Conservation (phyloP, 306 rosid species). For the Casuarina glauca region DNA sequence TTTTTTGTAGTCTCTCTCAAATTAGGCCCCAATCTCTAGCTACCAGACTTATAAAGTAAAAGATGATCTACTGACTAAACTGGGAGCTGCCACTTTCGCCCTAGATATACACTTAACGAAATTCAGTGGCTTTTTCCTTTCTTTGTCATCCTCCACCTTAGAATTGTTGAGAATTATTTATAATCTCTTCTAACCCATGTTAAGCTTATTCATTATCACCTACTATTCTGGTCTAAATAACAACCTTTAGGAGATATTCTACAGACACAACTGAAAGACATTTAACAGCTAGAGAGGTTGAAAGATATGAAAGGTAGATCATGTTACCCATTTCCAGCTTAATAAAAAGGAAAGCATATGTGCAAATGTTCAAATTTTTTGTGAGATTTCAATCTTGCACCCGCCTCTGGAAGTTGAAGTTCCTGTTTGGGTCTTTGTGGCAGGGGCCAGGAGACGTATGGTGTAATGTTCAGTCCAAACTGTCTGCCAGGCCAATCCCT, state of each 20-base stretch:
- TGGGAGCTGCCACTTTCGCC: not conserved
- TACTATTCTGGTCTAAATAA: not conserved
- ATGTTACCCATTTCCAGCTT: not conserved
- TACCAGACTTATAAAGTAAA: not conserved
- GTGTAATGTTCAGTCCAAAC: slow-evolving; percentile 55
- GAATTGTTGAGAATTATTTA: not conserved
- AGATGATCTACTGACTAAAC: too few relatives aligned
- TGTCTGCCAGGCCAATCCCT: slow-evolving; percentile 12
- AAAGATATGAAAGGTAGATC: not conserved
- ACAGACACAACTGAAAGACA: not conserved
- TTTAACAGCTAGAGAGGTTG: not conserved
- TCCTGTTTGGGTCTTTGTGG: slow-evolving; percentile 23
- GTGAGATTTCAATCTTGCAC: slow-evolving; percentile 8
- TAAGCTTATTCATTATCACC: not conserved
- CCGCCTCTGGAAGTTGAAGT: slow-evolving; percentile 14
- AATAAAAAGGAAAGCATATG: not conserved
- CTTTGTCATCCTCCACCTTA: not conserved
- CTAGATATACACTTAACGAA: not conserved
- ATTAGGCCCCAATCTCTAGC: not conserved
- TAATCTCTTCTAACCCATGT: not conserved
- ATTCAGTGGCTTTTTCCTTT: not conserved
- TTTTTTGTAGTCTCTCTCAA: not conserved
- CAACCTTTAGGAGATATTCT: not conserved
- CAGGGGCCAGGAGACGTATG: slow-evolving; percentile 99
- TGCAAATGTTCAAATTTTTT: not conserved